Conservation (phyloP, 225 moss, liverwort and hornwort genomes). For the Bryoerythrophyllum caledonicum region DNA sequence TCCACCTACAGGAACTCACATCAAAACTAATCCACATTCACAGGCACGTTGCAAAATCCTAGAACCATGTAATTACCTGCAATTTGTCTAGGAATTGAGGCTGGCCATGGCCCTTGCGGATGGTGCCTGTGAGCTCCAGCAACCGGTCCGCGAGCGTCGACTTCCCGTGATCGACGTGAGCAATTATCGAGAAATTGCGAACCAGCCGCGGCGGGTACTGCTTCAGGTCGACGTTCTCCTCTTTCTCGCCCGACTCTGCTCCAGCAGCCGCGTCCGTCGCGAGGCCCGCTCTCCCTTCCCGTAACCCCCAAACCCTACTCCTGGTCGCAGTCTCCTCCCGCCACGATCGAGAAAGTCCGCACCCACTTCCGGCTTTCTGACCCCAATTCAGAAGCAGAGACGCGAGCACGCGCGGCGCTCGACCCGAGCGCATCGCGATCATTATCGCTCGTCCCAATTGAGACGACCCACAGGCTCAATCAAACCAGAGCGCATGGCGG, state of each 20-base stretch:
- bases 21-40: background rate
- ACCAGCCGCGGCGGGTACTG: slow-evolving; percentile 72
- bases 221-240: slow-evolving; percentile 67
- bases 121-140: slow-evolving; percentile 92
- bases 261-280: slow-evolving; percentile 32
- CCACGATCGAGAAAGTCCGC: slow-evolving; percentile 14
- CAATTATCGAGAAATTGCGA: slow-evolving; percentile 95
- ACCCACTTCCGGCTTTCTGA: background rate
- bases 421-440: slow-evolving; percentile 13
- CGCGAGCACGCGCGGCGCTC: slow-evolving; percentile 23
- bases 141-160: slow-evolving; percentile 89
- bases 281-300: slow-evolving; percentile 3
- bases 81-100: slow-evolving; percentile 97
- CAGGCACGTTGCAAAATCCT: background rate
- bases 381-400: slow-evolving; percentile 21
- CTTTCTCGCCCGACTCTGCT: slow-evolving; percentile 45
- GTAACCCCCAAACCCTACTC: slow-evolving; percentile 12
- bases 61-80: slow-evolving; percentile 47
- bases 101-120: slow-evolving; percentile 87
- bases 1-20: slow-evolving; percentile 60
- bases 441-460: slow-evolving; percentile 15
- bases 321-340: slow-evolving; percentile 5
- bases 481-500: slow-evolving; percentile 22
- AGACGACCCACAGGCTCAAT: background rate
- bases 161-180: slow-evolving; percentile 96